A percentile compares a stretch with the other conserved stretches of the same genome.
These are phyloP conservation scores for Arthrocladium fulminans DNA, from an alignment of 2,329 filamentous ascomycete genomes.

Conservation along the genomic window DNA sequence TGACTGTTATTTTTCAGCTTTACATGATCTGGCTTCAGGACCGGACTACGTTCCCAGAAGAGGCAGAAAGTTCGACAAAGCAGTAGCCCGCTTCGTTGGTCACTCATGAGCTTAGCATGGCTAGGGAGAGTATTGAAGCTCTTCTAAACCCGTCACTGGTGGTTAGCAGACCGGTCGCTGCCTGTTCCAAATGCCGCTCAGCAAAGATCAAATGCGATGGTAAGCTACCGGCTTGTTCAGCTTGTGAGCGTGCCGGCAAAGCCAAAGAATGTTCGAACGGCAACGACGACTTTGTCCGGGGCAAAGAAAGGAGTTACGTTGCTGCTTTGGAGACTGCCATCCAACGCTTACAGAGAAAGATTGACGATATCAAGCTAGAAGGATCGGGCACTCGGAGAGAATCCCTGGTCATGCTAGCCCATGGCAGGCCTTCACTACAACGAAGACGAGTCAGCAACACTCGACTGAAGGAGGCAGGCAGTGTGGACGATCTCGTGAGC, in stretches of 20 bases:
- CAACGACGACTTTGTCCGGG: slow-evolving; percentile 89
- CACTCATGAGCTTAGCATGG: slow-evolving; percentile 15
- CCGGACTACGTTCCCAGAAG: no score
- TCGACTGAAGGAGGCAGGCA: slow-evolving; percentile 61
- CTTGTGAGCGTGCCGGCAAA: slow-evolving; percentile 84
- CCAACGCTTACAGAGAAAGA: slow-evolving; percentile 73
- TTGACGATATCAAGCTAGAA: slow-evolving; percentile 53
- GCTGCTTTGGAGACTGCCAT: slow-evolving; percentile 86
- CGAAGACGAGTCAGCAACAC: slow-evolving; percentile 28
- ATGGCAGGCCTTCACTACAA: slow-evolving; percentile 23
- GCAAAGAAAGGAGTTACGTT: slow-evolving; percentile 94
- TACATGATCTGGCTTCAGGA: no score
- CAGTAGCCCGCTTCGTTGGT: no score
- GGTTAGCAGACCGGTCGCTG: slow-evolving; percentile 70
- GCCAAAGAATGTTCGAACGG: slow-evolving; percentile 83
- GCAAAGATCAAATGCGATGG: slow-evolving; percentile 98
- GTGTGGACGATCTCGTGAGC: slow-evolving; percentile 85
- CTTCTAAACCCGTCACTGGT: slow-evolving; percentile 47
- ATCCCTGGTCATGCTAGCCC: slow-evolving; percentile 25
- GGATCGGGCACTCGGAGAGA: slow-evolving; percentile 36
- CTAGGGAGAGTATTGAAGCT: slow-evolving; percentile 16
- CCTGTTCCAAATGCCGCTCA: slow-evolving; percentile 72
- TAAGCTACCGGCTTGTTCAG: slow-evolving; percentile 87
- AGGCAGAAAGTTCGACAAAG: no score
- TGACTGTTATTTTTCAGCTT: no score